A percentile compares a stretch with the other conserved stretches of the same genome.
phyloP scores from a whole-genome alignment of 768 basidiomycete genomes.

The Boletus fagicola region DNA sequence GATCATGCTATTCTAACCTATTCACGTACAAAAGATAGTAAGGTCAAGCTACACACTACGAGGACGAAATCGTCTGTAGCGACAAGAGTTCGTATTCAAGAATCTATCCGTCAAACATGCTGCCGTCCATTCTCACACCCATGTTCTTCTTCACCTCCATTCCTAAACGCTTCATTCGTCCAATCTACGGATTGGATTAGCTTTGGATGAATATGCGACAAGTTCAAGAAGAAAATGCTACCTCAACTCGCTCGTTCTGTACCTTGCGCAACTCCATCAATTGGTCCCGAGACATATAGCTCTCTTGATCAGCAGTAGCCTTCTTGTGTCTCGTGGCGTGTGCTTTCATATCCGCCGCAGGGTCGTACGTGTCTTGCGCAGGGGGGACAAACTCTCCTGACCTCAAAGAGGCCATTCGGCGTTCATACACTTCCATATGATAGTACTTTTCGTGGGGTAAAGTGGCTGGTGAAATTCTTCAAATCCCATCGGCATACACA shows the following conservation, averaged over 20 bases:
- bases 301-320: slow-evolving; percentile 61
- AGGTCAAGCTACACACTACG: neutral
- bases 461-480: slow-evolving; percentile 54
- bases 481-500: neutral
- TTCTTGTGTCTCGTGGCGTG: slow-evolving; percentile 71
- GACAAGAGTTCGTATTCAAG: neutral
- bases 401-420: slow-evolving; percentile 79
- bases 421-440: slow-evolving; percentile 82
- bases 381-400: slow-evolving; percentile 81
- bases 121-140: slow-evolving; percentile 85
- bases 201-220: neutral
- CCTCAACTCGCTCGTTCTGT: slow-evolving; percentile 83
- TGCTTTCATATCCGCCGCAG: slow-evolving; percentile 80
- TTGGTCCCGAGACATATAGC: slow-evolving; percentile 76
- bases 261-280: slow-evolving; percentile 77
- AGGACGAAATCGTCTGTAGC: neutral
- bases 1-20: neutral
- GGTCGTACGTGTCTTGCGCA: slow-evolving; percentile 71
- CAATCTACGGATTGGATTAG: slow-evolving; percentile 44
- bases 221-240: slow-evolving; percentile 29
- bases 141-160: slow-evolving; percentile 84
- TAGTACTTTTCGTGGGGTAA: slow-evolving; percentile 95
- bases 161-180: slow-evolving; percentile 83
- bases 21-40: slow-evolving; percentile 1
- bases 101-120: slow-evolving; percentile 48